A percentile compares a stretch with the other conserved stretches of the same genome.
Conservation (phyloP, 2,329 filamentous ascomycete genomes). For the Pseudocercospora musae region DNA sequence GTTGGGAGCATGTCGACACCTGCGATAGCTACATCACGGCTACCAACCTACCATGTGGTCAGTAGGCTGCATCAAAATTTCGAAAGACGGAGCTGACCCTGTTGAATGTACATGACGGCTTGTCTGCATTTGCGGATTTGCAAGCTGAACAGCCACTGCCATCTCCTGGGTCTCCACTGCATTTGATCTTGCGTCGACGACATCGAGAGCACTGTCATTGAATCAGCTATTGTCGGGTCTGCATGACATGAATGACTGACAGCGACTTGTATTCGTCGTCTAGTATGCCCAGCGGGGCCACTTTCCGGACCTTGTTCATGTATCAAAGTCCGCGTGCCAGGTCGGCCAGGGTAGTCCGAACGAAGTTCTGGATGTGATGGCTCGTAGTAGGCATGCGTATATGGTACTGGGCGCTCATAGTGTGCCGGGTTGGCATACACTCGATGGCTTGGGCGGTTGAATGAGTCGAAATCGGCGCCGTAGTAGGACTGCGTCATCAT, state of each 20-base stretch:
- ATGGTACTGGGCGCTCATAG: conserved; percentile 28
- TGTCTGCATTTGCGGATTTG: conserved; percentile 65
- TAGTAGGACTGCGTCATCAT: conserved; percentile 34
- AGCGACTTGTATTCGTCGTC: conserved; percentile 54
- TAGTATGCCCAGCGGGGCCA: conserved; percentile 35
- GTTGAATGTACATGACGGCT: conserved; percentile 68
- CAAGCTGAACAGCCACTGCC: conserved; percentile 82
- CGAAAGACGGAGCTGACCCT: conserved; percentile 55
- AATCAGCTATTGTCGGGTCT: conserved; percentile 12
- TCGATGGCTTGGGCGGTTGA: conserved; percentile 24
- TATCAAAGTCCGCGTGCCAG: conserved; percentile 24
- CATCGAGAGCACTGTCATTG: conserved; percentile 75
- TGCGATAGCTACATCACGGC: conserved; percentile 15
- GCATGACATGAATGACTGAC: conserved; percentile 37
- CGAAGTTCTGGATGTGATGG: conserved; percentile 25
- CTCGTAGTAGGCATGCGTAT: conserved; percentile 27
- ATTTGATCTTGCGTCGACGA: conserved; percentile 90
- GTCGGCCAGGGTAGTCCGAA: conserved; percentile 23
- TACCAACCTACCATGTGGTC: conserved; percentile 16
- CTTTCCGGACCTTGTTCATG: conserved; percentile 37
- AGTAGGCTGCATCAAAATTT: neutral
- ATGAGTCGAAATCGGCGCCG: conserved; percentile 27
- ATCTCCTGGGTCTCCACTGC: conserved; percentile 77
- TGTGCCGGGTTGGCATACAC: conserved; percentile 22
- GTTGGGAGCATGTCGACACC: conserved; percentile 17